Evolutionary conservation across 495 filamentous ascomycete genomes (phyloP).

Genomic region (Trichoderma orchidacearum): DNA sequence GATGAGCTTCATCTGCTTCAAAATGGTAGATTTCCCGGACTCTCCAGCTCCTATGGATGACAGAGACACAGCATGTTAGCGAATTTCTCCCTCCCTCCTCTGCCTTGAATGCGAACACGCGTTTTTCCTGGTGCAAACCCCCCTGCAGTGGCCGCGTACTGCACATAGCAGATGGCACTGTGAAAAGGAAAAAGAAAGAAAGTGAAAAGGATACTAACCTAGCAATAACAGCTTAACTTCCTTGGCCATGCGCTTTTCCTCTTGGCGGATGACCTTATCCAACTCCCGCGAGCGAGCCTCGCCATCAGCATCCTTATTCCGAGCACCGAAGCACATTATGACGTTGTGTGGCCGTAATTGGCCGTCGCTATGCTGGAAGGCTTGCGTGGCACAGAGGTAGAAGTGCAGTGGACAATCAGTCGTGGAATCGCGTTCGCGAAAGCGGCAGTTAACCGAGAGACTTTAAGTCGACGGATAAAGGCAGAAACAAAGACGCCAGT

Average conservation of each 20-base stretch:
- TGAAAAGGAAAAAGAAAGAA: neutral
- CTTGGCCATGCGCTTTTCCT: conserved; percentile 67
- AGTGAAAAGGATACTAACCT: conserved; percentile 34
- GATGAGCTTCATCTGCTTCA: conserved; percentile 99
- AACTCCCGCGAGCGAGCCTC: conserved; percentile 48
- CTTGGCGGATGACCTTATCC: conserved; percentile 60
- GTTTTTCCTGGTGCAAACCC: no score
- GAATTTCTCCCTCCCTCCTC: neutral
- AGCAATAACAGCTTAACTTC: conserved; percentile 77
- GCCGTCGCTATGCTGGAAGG: neutral
- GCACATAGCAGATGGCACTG: no score
- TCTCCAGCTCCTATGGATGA: conserved; percentile 77
- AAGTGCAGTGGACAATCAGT: neutral
- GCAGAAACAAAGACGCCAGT: neutral
- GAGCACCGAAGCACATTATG: conserved; percentile 51
- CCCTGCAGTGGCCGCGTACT: no score
- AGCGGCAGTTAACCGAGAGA: neutral
- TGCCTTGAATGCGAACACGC: neutral
- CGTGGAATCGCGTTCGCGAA: neutral
- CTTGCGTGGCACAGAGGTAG: neutral
- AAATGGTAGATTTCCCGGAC: conserved; percentile 93
- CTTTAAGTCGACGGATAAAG: neutral
- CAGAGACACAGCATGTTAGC: conserved; percentile 1
- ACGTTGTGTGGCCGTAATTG: conserved; percentile 2
- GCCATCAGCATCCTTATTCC: conserved; percentile 35